Evolutionary conservation across 2,329 filamentous ascomycete genomes (phyloP).

Genomic region (Cladophialophora carrionii): DNA sequence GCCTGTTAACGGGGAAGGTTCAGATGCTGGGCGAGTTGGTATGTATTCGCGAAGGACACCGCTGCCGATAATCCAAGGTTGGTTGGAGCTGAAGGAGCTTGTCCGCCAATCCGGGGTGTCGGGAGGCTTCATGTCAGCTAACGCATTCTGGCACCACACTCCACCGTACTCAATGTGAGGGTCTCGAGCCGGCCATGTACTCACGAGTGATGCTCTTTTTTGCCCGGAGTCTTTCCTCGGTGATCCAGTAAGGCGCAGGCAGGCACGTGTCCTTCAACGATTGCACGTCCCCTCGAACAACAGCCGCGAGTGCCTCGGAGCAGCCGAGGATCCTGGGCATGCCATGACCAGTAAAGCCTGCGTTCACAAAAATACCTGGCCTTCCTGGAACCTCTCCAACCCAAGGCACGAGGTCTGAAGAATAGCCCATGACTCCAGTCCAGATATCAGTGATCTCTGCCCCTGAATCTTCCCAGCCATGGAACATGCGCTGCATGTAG

Average conservation of each 20-base stretch:
- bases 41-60: neutral
- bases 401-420: conserved; percentile 55
- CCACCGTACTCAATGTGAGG: conserved; percentile 12
- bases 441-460: conserved; percentile 43
- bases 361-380: conserved; percentile 58
- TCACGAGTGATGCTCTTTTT: conserved; percentile 24
- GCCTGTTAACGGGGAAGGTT: neutral
- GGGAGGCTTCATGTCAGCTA: neutral
- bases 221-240: conserved; percentile 37
- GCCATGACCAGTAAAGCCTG: conserved; percentile 68
- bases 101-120: neutral
- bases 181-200: conserved; percentile 32
- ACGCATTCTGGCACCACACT: conserved; percentile 2
- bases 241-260: conserved; percentile 44
- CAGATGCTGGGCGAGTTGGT: neutral
- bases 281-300: conserved; percentile 32
- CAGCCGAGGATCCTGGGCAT: conserved; percentile 64
- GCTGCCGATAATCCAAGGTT: conserved; percentile 2
- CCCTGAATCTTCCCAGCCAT: conserved; percentile 47
- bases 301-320: conserved; percentile 58
- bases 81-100: neutral
- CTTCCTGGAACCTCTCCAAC: conserved; percentile 55
- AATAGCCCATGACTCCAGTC: conserved; percentile 59
- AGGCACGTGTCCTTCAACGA: conserved; percentile 41
- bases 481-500: conserved; percentile 46